Percentiles rank a stretch among this genome's conserved stretches.
phyloP scores from a whole-genome alignment of 495 filamentous ascomycete genomes.

The Staphylotrichum longicolle region DNA sequence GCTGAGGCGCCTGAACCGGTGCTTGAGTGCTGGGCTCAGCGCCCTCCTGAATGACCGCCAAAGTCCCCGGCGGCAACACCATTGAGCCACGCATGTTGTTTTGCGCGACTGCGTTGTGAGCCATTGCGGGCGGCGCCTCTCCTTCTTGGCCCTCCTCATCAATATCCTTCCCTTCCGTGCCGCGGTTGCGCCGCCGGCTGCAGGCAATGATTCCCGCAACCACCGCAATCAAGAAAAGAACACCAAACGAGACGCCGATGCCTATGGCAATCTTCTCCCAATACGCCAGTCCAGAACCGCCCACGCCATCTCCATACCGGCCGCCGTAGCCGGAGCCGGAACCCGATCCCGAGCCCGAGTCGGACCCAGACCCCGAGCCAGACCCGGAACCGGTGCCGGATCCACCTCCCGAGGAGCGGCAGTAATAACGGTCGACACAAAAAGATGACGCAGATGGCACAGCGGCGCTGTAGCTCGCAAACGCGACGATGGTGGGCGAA shows the following conservation, averaged over 20 bases:
- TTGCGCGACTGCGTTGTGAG: background rate
- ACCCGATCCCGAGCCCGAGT: background rate
- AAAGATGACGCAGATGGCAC: constrained; percentile 30
- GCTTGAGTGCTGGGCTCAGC: background rate
- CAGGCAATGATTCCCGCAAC: constrained; percentile 21
- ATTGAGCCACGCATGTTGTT: background rate
- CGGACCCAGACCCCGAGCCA: background rate
- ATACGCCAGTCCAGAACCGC: background rate
- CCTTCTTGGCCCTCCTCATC: constrained; percentile 3
- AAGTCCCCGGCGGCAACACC: background rate
- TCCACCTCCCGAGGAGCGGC: background rate
- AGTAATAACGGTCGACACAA: constrained; percentile 7
- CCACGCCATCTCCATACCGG: background rate
- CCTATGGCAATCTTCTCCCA: constrained; percentile 26
- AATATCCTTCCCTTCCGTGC: constrained; percentile 2
- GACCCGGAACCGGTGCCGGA: background rate
- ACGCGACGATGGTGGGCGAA: constrained; percentile 33
- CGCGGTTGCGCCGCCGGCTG: constrained; percentile 12
- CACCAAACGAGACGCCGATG: constrained; percentile 23
- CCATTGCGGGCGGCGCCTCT: background rate
- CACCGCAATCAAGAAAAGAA: constrained; percentile 14
- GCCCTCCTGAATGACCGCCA: constrained; percentile 19
- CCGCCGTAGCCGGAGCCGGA: background rate
- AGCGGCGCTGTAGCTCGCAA: constrained; percentile 28
- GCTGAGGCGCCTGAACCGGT: constrained; percentile 2